phyloP scores from a whole-genome alignment of 495 filamentous ascomycete species.

The Hypoxylon intermedium region DNA sequence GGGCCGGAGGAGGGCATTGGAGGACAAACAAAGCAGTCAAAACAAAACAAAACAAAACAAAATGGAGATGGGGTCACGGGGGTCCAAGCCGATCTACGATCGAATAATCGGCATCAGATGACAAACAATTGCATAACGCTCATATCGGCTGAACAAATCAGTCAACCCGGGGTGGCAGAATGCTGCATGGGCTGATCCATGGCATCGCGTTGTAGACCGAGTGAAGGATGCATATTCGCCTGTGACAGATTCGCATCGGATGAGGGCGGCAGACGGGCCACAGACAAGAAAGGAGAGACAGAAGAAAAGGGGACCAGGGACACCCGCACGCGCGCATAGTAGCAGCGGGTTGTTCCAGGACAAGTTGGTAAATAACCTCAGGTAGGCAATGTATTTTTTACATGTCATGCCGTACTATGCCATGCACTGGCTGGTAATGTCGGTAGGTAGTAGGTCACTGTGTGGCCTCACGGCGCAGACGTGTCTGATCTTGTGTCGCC shows the following conservation, averaged over 20 bases:
- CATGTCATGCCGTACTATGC: neutral
- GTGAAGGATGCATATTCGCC: slow-evolving; percentile 43
- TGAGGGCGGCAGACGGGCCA: slow-evolving; percentile 39
- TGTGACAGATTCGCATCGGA: slow-evolving; percentile 42
- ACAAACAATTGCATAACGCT: slow-evolving; percentile 43
- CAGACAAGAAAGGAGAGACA: slow-evolving; percentile 28
- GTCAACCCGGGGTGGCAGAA: slow-evolving; percentile 37
- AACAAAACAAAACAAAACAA: neutral
- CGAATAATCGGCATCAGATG: slow-evolving; percentile 39
- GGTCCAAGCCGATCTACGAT: slow-evolving; percentile 30
- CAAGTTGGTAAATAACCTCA: slow-evolving; percentile 10
- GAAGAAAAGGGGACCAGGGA: slow-evolving; percentile 20
- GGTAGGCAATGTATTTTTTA: slow-evolving; percentile 13
- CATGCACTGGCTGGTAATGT: slow-evolving; percentile 32
- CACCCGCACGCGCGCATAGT: too few species aligned
- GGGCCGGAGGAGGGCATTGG: slow-evolving; percentile 22
- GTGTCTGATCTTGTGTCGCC: slow-evolving; percentile 41
- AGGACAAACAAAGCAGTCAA: slow-evolving; percentile 8
- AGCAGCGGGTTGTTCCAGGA: slow-evolving; percentile 7
- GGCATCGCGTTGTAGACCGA: slow-evolving; percentile 39
- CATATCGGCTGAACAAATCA: slow-evolving; percentile 44
- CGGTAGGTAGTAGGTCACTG: slow-evolving; percentile 37
- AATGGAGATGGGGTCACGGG: slow-evolving; percentile 31
- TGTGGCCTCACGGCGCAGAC: slow-evolving; percentile 40
- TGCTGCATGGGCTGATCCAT: slow-evolving; percentile 42